A percentile compares a stretch with the other conserved stretches of the same genome.
Evolutionary conservation across 176 grass and related monocot species (phyloP).

Genomic region (Paspalum notatum): DNA sequence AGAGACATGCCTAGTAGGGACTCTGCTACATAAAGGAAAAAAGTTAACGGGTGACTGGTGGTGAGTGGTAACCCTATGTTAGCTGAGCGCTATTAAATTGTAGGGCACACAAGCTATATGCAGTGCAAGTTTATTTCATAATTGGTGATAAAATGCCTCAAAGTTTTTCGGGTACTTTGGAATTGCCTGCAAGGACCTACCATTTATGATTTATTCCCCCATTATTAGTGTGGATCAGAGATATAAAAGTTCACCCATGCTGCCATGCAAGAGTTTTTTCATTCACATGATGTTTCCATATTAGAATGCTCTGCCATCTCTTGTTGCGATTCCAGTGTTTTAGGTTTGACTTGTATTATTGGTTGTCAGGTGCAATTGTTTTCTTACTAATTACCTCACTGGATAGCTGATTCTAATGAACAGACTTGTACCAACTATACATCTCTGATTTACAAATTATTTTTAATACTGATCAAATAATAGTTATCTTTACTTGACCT

Average conservation of each 20-base stretch:
- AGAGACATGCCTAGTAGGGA: neutral
- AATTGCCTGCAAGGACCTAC: neutral
- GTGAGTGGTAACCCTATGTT: neutral
- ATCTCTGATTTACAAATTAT: neutral
- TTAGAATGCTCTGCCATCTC: conserved; percentile 4
- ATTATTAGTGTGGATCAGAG: neutral
- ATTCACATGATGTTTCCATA: neutral
- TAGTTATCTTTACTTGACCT: neutral
- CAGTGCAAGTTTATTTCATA: neutral
- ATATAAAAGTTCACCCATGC: neutral
- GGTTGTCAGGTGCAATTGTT: conserved; percentile 18
- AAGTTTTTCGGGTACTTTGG: neutral
- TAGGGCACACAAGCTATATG: conserved; percentile 11
- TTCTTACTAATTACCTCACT: conserved; percentile 3
- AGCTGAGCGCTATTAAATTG: conserved; percentile 11
- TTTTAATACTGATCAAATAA: neutral
- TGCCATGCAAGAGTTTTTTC: neutral
- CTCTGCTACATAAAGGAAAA: neutral
- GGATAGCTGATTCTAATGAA: conserved; percentile 19
- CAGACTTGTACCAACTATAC: neutral
- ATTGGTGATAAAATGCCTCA: neutral
- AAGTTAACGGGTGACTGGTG: neutral
- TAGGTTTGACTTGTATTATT: neutral
- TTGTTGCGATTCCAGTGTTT: neutral
- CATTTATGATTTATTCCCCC: neutral